phyloP scores from a whole-genome alignment of 176 grass and related monocot genomes.

The Zoysia japonica region DNA sequence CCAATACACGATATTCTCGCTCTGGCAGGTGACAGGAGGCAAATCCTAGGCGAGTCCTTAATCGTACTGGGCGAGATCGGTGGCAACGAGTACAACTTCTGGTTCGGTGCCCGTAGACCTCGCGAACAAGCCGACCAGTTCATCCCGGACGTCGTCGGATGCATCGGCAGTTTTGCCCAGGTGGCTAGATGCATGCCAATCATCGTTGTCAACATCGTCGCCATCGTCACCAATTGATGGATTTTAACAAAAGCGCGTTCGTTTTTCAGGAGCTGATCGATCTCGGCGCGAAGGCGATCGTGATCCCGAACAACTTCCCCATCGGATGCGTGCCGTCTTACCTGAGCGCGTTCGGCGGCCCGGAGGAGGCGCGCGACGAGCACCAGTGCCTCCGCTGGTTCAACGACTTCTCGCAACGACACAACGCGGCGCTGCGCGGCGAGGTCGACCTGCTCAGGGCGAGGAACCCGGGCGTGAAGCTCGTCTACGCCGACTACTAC shows the following conservation, averaged over 20 bases:
- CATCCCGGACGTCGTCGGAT: constrained; percentile 48
- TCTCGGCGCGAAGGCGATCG: constrained; percentile 46
- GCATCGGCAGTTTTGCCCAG: constrained; percentile 38
- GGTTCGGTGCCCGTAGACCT: constrained; percentile 13
- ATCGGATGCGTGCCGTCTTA: constrained; percentile 43
- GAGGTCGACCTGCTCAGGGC: constrained; percentile 1
- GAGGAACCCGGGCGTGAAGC: constrained; percentile 30
- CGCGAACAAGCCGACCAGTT: constrained; percentile 37
- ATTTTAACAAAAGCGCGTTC: not conserved
- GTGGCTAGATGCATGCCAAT: not conserved
- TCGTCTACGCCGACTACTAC: constrained; percentile 61
- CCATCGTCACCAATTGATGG: not conserved
- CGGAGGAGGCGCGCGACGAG: constrained; percentile 32
- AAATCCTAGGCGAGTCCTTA: constrained; percentile 44
- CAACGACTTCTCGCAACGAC: constrained; percentile 46
- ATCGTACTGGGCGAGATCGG: constrained; percentile 60
- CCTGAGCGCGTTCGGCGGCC: not conserved
- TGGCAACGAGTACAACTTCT: constrained; percentile 70
- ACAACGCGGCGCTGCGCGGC: constrained; percentile 33
- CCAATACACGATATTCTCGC: not conserved
- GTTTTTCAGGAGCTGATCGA: constrained; percentile 47
- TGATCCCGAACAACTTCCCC: constrained; percentile 56
- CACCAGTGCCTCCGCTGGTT: constrained; percentile 44
- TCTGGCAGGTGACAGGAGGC: constrained; percentile 16
- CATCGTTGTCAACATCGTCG: not conserved